Evolutionary conservation across 768 basidiomycete genomes (phyloP).

Genomic region (Tricholoma flavovirens): DNA sequence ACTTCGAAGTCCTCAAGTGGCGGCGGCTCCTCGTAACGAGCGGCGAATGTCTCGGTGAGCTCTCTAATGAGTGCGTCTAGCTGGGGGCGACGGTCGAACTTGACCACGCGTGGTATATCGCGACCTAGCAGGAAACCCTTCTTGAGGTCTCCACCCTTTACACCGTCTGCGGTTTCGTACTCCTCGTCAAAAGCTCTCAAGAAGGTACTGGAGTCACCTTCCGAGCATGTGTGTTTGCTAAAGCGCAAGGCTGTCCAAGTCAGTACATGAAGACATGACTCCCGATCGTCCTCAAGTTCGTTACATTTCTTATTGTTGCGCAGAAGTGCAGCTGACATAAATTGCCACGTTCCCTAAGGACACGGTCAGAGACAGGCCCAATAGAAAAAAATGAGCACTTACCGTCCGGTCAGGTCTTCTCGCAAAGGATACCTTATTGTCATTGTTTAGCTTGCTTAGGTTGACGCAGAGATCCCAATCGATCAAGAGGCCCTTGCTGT

Average conservation of each 20-base stretch:
- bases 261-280: not conserved
- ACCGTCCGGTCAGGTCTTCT: not conserved
- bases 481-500: not conserved
- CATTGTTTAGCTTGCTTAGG: not conserved
- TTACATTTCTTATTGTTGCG: not conserved
- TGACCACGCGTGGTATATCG: not conserved
- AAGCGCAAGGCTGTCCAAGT: not conserved
- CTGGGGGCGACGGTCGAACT: not conserved
- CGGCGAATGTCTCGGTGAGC: not conserved
- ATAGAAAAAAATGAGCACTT: no score
- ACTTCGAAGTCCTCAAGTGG: no score
- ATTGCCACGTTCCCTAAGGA: not conserved
- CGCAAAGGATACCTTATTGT: not conserved
- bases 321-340: no score
- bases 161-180: not conserved
- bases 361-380: not conserved
- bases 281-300: not conserved
- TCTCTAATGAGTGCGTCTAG: not conserved
- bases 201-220: not conserved
- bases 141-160: not conserved
- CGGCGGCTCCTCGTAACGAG: not conserved
- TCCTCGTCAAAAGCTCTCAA: not conserved
- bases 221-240: not conserved
- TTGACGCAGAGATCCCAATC: slow-evolving; percentile 1
- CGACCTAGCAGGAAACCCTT: not conserved